These are phyloP conservation scores for Ichthyophonus hoferi DNA, from an alignment of 208 protist genomes.

Conservation along the genomic window DNA sequence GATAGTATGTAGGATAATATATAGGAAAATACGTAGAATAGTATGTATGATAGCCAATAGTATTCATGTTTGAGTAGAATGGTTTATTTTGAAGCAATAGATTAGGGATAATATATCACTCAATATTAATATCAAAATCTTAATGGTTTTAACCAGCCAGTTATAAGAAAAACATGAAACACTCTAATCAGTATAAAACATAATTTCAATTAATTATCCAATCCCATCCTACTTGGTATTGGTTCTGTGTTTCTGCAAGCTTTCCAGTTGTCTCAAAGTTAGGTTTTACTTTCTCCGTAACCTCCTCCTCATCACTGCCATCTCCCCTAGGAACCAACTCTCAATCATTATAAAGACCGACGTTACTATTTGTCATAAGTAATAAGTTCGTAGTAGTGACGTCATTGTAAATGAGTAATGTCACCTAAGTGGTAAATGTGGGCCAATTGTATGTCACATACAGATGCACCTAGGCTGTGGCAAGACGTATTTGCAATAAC, in stretches of 20 bases:
- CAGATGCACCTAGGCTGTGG: neutral
- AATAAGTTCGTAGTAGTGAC: neutral
- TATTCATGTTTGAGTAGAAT: no score
- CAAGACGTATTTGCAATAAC: neutral
- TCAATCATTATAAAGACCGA: neutral
- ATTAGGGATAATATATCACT: neutral
- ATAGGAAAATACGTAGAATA: no score
- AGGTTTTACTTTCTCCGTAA: slow-evolving; percentile 17
- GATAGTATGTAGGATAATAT: no score
- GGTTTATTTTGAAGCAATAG: neutral
- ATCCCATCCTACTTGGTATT: neutral
- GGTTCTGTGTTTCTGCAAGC: slow-evolving; percentile 27
- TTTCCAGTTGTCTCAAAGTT: slow-evolving; percentile 60
- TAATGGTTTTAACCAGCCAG: no score
- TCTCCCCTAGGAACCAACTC: neutral
- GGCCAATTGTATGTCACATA: neutral
- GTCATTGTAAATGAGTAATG: neutral
- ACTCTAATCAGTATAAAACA: neutral
- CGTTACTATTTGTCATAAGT: neutral
- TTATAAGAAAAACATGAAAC: neutral
- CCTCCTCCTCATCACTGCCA: neutral
- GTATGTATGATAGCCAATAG: no score
- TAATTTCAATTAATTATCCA: no score
- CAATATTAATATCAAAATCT: no score
- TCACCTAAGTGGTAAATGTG: neutral